A percentile compares a stretch with the other conserved stretches of the same genome.
phyloP scores from a whole-genome alignment of 106 monocot genomes.

The Apostasia shenzhenica region DNA sequence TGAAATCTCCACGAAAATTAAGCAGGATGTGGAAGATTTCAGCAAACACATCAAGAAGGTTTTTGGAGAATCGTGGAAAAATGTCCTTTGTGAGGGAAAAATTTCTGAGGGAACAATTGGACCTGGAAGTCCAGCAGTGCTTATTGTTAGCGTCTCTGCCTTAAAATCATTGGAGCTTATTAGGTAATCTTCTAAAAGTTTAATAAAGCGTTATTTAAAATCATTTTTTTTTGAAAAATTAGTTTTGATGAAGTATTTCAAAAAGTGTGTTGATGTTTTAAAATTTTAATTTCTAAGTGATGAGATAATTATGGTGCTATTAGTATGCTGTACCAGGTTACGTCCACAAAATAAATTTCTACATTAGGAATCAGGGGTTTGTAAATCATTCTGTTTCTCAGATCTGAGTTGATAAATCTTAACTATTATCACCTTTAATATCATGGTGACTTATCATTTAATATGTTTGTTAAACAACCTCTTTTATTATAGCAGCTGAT shows the following conservation, averaged over 20 bases:
- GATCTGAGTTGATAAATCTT: no score
- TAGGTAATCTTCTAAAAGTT: conserved; percentile 31
- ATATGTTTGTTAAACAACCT: no score
- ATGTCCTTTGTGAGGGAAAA: conserved; percentile 57
- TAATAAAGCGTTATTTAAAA: background rate
- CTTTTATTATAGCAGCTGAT: no score
- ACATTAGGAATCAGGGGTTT: no score
- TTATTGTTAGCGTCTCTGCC: conserved; percentile 71
- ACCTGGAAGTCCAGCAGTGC: conserved; percentile 68
- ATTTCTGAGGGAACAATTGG: conserved; percentile 37
- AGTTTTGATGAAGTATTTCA: background rate
- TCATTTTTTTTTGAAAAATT: no score
- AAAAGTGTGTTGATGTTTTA: background rate
- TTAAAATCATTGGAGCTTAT: conserved; percentile 84
- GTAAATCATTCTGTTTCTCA: no score
- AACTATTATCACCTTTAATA: no score
- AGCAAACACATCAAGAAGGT: conserved; percentile 58
- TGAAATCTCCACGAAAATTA: conserved; percentile 36
- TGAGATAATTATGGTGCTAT: no score
- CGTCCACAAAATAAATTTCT: no score
- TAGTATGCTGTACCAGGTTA: no score
- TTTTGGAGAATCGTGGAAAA: conserved; percentile 63
- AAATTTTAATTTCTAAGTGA: background rate
- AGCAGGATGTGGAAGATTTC: conserved; percentile 58
- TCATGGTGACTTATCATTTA: no score